These are phyloP conservation scores for Penicillium palitans DNA, from an alignment of 2,329 filamentous ascomycete species.

Conservation along the genomic window DNA sequence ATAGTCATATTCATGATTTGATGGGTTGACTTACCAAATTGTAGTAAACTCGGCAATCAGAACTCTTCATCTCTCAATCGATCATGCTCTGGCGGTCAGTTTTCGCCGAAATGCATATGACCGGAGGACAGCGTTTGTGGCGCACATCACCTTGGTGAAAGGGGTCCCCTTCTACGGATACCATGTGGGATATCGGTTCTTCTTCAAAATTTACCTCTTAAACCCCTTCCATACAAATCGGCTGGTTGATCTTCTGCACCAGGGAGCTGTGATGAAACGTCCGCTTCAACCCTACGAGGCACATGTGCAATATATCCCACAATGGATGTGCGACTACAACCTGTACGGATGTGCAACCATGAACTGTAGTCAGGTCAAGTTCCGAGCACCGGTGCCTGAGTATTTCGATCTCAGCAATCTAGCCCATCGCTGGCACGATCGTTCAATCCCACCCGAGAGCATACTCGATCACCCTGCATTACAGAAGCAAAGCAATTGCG, in stretches of 20 bases:
- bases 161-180: slow-evolving; percentile 96
- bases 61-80: slow-evolving; percentile 79
- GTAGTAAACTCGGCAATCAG: slow-evolving; percentile 74
- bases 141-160: slow-evolving; percentile 87
- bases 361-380: slow-evolving; percentile 67
- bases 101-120: slow-evolving; percentile 75
- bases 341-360: slow-evolving; percentile 91
- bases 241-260: slow-evolving; percentile 79
- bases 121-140: slow-evolving; percentile 72
- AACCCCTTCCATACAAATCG: slow-evolving; percentile 86
- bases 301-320: slow-evolving; percentile 85
- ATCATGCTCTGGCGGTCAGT: slow-evolving; percentile 82
- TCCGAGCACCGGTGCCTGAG: slow-evolving; percentile 73
- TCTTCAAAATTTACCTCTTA: slow-evolving; percentile 91
- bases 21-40: slow-evolving; percentile 12
- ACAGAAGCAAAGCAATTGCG: slow-evolving; percentile 80
- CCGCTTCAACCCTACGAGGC: slow-evolving; percentile 90
- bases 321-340: slow-evolving; percentile 99
- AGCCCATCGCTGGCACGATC: slow-evolving; percentile 76
- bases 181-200: slow-evolving; percentile 86
- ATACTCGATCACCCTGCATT: slow-evolving; percentile 65
- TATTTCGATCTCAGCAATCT: slow-evolving; percentile 62
- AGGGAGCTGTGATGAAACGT: slow-evolving; percentile 81
- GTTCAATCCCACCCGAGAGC: slow-evolving; percentile 61
- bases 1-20: background rate